Percentiles rank a stretch among this genome's conserved stretches.
Conservation (phyloP, 805 yeast genomes). For the Saccharomycopsis fermentans region DNA sequence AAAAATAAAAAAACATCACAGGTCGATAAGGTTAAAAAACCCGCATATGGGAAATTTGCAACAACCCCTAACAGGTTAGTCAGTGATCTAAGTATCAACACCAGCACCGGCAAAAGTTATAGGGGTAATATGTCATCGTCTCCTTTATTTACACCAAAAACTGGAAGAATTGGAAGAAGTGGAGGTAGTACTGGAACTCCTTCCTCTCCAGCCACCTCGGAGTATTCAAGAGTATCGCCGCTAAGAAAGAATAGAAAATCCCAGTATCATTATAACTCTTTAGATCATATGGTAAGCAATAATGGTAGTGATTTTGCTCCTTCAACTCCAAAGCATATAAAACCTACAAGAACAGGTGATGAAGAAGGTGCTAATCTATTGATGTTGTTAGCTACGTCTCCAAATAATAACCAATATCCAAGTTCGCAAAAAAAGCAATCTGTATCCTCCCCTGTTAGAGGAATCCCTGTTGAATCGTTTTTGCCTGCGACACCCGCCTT, state of each 20-base stretch:
- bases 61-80: background rate
- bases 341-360: constrained; percentile 15
- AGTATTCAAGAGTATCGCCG: constrained; percentile 3
- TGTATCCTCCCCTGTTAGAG: constrained; percentile 14
- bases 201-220: background rate
- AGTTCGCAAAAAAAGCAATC: background rate
- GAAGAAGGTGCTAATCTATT: constrained; percentile 75
- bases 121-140: background rate
- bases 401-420: constrained; percentile 24
- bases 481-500: constrained; percentile 14
- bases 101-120: background rate
- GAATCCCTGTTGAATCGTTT: constrained; percentile 4
- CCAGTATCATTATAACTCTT: background rate
- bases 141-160: constrained; percentile 6
- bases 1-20: background rate
- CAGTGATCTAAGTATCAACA: background rate
- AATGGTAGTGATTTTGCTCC: background rate
- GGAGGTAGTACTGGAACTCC: background rate
- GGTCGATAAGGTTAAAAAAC: background rate
- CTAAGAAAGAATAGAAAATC: constrained; percentile 1
- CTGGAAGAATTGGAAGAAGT: background rate
- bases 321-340: constrained; percentile 13
- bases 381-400: constrained; percentile 76
- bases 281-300: background rate
- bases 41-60: background rate